Percentiles rank a stretch among this genome's conserved stretches.
These are phyloP conservation scores for Exophiala sideris DNA, from an alignment of 2,329 filamentous ascomycete genomes.

Conservation along the genomic window DNA sequence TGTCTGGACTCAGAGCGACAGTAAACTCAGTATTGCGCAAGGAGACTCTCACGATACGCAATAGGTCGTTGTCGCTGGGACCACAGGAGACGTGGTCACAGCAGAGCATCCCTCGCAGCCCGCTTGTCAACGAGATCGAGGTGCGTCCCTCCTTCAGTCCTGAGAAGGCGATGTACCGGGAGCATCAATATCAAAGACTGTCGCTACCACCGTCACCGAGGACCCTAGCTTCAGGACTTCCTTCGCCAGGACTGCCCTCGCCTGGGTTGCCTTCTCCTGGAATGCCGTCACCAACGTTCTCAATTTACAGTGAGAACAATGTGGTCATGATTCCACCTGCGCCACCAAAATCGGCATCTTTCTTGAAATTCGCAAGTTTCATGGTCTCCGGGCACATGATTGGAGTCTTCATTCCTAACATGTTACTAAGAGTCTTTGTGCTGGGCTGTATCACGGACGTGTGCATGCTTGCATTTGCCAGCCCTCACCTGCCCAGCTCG, in stretches of 20 bases:
- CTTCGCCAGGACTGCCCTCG: constrained; percentile 8
- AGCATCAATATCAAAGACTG: neutral
- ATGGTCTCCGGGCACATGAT: constrained; percentile 23
- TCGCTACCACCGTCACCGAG: neutral
- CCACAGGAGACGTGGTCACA: constrained; percentile 16
- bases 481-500: constrained; percentile 22
- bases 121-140: constrained; percentile 20
- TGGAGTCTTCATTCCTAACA: constrained; percentile 21
- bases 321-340: constrained; percentile 20
- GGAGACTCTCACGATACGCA: constrained; percentile 18
- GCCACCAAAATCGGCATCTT: constrained; percentile 14
- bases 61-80: constrained; percentile 9
- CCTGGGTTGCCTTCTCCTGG: constrained; percentile 12
- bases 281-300: constrained; percentile 19
- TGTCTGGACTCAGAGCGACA: constrained; percentile 22
- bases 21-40: constrained; percentile 25
- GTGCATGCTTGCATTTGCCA: constrained; percentile 21
- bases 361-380: constrained; percentile 18
- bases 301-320: constrained; percentile 18
- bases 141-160: constrained; percentile 8
- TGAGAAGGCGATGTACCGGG: neutral
- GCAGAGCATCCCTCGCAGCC: constrained; percentile 9
- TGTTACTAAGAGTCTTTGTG: constrained; percentile 19
- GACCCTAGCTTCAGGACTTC: constrained; percentile 3
- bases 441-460: constrained; percentile 24